phyloP scores from a whole-genome alignment of 1,284 basidiomycete species.

The Sutorius eximius region DNA sequence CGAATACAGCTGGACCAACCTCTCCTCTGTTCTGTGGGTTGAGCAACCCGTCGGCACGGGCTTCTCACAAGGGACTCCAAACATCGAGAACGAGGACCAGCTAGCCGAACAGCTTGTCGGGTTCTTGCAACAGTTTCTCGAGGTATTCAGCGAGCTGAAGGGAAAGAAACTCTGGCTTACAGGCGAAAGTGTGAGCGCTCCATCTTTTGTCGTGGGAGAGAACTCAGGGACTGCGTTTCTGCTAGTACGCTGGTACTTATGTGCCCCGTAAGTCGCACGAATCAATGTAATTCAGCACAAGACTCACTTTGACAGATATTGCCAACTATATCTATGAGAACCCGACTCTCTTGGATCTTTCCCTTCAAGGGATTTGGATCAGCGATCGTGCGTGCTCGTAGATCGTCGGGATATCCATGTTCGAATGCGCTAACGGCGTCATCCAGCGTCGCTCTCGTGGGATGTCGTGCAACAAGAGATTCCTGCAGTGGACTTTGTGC shows the following conservation, averaged over 20 bases:
- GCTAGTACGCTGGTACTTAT: conserved; percentile 61
- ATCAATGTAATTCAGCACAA: background rate
- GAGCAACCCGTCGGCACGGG: conserved; percentile 87
- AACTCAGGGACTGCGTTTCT: conserved; percentile 1
- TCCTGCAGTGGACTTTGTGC: conserved; percentile 68
- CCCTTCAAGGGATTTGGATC: conserved; percentile 71
- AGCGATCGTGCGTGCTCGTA: conserved; percentile 55
- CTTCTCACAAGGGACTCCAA: conserved; percentile 72
- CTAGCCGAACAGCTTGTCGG: conserved; percentile 49
- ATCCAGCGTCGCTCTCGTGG: conserved; percentile 55
- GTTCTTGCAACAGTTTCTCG: conserved; percentile 73
- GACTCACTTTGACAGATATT: conserved; percentile 50
- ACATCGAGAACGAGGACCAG: conserved; percentile 69
- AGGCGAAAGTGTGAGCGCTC: conserved; percentile 65
- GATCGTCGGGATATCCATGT: background rate
- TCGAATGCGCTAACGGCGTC: background rate
- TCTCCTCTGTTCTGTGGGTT: conserved; percentile 77
- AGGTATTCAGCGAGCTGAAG: conserved; percentile 69
- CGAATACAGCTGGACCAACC: conserved; percentile 78
- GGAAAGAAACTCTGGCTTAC: conserved; percentile 66
- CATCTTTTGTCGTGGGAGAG: background rate
- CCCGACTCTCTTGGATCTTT: conserved; percentile 50
- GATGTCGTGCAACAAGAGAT: conserved; percentile 64
- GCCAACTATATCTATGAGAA: conserved; percentile 71
- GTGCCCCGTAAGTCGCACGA: conserved; percentile 44